Conservation (phyloP, 1,284 basidiomycete genomes). For the Ustilago shanxiensis region DNA sequence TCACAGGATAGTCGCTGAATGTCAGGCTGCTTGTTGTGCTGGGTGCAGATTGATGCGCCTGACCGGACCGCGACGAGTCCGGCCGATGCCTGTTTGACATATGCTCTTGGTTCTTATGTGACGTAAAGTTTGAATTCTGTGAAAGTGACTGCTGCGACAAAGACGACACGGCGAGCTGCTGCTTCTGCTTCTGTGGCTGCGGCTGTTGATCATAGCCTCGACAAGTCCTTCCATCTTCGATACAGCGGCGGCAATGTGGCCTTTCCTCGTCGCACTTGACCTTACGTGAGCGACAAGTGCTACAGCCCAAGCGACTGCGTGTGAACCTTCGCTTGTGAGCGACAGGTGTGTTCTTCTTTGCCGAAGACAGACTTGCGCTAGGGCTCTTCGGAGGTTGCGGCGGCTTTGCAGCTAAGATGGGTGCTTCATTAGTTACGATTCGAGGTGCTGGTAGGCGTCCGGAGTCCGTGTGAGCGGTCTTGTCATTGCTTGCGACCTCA, state of each 20-base stretch:
- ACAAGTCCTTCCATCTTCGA: slow-evolving; percentile 12
- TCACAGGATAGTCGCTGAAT: not conserved
- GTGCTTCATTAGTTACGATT: not conserved
- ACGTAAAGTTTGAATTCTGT: no score
- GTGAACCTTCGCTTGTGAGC: slow-evolving; percentile 17
- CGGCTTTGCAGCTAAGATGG: slow-evolving; percentile 3
- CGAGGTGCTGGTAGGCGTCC: not conserved
- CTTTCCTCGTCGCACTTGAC: slow-evolving; percentile 33
- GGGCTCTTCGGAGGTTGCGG: not conserved
- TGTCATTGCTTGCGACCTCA: no score
- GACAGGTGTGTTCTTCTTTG: not conserved
- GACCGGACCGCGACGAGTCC: not conserved
- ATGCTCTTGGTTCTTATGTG: not conserved
- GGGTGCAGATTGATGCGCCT: not conserved
- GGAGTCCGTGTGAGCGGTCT: not conserved
- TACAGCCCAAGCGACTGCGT: slow-evolving; percentile 20
- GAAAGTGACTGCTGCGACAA: not conserved
- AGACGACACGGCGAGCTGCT: not conserved
- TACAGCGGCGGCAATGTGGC: slow-evolving; percentile 22
- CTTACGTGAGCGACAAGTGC: slow-evolving; percentile 22
- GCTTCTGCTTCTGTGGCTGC: not conserved
- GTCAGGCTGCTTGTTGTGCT: not conserved
- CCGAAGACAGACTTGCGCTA: not conserved
- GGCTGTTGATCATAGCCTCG: slow-evolving; percentile 7
- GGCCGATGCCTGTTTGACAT: not conserved